Percentiles rank a stretch among this genome's conserved stretches.
Conservation (phyloP, 148 eudicot genomes). For the Agrostemma githago region DNA sequence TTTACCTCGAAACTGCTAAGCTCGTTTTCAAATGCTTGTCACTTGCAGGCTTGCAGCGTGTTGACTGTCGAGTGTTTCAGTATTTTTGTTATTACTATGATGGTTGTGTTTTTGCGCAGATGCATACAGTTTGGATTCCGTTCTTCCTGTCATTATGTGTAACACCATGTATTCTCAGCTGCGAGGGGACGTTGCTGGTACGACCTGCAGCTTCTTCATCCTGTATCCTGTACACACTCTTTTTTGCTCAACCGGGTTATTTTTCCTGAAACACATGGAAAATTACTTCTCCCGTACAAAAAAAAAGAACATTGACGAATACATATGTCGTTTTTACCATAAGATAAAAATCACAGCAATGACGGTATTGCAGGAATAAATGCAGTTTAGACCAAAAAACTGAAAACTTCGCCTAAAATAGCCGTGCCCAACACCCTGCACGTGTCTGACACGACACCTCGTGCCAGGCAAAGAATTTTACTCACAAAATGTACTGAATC, state of each 20-base stretch:
- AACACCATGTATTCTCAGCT: conserved; percentile 75
- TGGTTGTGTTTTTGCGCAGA: conserved; percentile 42
- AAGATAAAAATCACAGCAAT: no score
- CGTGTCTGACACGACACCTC: no score
- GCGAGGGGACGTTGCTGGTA: conserved; percentile 96
- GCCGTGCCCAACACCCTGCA: no score
- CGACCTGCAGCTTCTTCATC: conserved; percentile 5
- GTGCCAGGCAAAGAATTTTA: not conserved
- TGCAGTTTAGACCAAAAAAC: no score
- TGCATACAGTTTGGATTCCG: conserved; percentile 79
- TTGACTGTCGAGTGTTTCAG: not conserved
- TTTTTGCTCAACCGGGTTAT: not conserved
- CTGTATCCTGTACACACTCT: not conserved
- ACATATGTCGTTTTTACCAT: no score
- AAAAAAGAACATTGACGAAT: not conserved
- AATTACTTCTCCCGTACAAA: not conserved
- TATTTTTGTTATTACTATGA: not conserved
- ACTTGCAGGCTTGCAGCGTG: not conserved
- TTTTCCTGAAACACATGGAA: not conserved
- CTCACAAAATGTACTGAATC: not conserved
- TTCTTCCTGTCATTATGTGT: conserved; percentile 65
- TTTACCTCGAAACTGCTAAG: not conserved
- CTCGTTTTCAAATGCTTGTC: not conserved
- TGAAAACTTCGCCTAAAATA: no score
- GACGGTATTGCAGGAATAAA: no score